Evolutionary conservation across 805 yeast genomes (phyloP).

Genomic region (Nakazawaea ishiwadae): DNA sequence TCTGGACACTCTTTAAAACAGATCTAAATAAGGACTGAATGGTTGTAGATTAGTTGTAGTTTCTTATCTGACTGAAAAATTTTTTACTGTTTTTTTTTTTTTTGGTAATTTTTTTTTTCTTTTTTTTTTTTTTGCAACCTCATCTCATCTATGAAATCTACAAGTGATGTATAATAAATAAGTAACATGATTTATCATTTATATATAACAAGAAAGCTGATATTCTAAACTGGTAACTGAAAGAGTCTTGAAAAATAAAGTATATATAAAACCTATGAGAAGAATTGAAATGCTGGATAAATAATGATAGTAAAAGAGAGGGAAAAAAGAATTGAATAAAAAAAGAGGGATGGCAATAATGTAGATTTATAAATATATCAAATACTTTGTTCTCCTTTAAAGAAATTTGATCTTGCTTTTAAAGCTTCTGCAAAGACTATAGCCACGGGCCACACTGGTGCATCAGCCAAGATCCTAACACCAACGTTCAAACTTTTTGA

Average conservation of each 20-base stretch:
- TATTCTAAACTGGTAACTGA: too few relatives aligned
- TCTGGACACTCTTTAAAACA: background rate
- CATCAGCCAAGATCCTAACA: conserved; percentile 73
- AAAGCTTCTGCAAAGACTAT: conserved; percentile 75
- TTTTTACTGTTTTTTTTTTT: conserved; percentile 55
- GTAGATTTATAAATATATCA: too few relatives aligned
- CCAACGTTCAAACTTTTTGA: conserved; percentile 62
- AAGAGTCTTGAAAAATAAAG: too few relatives aligned
- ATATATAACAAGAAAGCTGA: too few relatives aligned
- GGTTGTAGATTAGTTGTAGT: background rate
- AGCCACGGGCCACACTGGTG: conserved; percentile 84
- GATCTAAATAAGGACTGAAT: conserved; percentile 4
- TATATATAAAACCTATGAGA: too few relatives aligned
- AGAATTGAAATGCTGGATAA: too few relatives aligned
- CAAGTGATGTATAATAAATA: too few relatives aligned
- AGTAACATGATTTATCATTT: too few relatives aligned
- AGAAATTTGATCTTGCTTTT: conserved; percentile 53
- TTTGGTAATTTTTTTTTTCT: conserved; percentile 43
- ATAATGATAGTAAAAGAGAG: too few relatives aligned
- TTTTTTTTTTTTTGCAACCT: conserved; percentile 54
- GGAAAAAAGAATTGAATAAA: too few relatives aligned
- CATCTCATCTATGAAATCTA: background rate
- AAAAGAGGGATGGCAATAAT: too few relatives aligned
- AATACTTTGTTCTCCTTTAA: conserved; percentile 22
- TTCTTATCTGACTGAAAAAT: conserved; percentile 22